Evolutionary conservation across 1,139 yeast species (phyloP).

Genomic region (Geotrichum restrictum): DNA sequence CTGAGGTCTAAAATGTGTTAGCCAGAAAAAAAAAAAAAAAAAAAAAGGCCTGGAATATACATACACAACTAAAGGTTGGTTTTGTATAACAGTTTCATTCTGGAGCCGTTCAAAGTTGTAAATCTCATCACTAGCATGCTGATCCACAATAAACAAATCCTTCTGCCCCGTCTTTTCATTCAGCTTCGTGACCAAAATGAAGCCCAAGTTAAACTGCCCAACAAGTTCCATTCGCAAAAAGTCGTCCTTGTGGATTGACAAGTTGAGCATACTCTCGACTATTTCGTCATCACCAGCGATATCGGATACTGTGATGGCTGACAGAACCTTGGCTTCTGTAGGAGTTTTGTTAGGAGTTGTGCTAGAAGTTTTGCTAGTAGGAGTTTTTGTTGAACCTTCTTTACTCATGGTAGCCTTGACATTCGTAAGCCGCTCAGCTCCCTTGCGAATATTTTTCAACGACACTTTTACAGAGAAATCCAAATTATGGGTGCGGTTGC

Average conservation of each 20-base stretch:
- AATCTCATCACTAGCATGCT: conserved; percentile 96
- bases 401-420: conserved; percentile 16
- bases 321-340: conserved; percentile 5
- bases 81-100: conserved; percentile 51
- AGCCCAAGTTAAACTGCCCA: conserved; percentile 93
- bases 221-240: conserved; percentile 65
- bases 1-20: conserved; percentile 49
- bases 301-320: conserved; percentile 24
- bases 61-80: conserved; percentile 61
- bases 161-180: conserved; percentile 29
- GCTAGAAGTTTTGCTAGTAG: too few species aligned
- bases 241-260: conserved; percentile 35
- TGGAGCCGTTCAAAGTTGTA: conserved; percentile 75
- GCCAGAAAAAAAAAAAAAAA: conserved; percentile 8
- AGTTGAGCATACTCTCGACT: conserved; percentile 32
- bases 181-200: conserved; percentile 61
- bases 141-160: conserved; percentile 84
- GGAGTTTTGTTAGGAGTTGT: conserved; percentile 24
- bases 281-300: conserved; percentile 52
- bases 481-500: conserved; percentile 14
- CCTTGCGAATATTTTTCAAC: conserved; percentile 4
- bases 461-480: conserved; percentile 16
- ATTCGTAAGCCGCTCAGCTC: conserved; percentile 17
- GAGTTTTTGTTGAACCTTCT: conserved; percentile 23
- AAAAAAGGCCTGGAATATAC: neutral